Conservation (phyloP, 768 basidiomycete species). For the Hypholoma sublateritium region DNA sequence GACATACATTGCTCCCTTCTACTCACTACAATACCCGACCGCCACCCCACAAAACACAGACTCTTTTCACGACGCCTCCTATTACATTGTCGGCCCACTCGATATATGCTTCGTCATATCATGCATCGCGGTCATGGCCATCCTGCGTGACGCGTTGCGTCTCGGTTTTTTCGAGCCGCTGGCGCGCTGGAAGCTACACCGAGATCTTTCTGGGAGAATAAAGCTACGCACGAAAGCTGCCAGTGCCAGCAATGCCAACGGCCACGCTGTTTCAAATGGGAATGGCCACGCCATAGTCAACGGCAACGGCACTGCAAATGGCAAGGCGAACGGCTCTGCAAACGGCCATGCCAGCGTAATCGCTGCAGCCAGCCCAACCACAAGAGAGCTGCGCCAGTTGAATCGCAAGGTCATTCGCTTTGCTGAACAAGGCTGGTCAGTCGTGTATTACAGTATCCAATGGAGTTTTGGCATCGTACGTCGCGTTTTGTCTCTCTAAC, state of each 20-base stretch:
- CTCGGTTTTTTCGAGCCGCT: slow-evolving; percentile 78
- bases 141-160: slow-evolving; percentile 78
- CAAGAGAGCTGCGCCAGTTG: slow-evolving; percentile 56
- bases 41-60: slow-evolving; percentile 56
- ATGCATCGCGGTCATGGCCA: slow-evolving; percentile 86
- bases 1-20: slow-evolving; percentile 62
- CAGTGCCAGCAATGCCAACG: slow-evolving; percentile 20
- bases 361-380: slow-evolving; percentile 23
- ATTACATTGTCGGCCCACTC: slow-evolving; percentile 71
- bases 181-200: slow-evolving; percentile 71
- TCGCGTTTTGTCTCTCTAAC: slow-evolving; percentile 22
- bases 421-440: slow-evolving; percentile 93
- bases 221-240: slow-evolving; percentile 16
- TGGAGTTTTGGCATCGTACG: slow-evolving; percentile 83
- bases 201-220: slow-evolving; percentile 40
- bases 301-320: slow-evolving; percentile 18
- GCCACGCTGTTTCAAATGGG: slow-evolving; percentile 27
- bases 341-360: slow-evolving; percentile 26
- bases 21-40: slow-evolving; percentile 71
- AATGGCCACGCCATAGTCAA: slow-evolving; percentile 24
- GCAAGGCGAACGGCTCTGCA: slow-evolving; percentile 21
- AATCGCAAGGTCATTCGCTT: slow-evolving; percentile 81
- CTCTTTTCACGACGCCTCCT: slow-evolving; percentile 68
- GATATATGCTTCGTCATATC: slow-evolving; percentile 81
- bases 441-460: slow-evolving; percentile 75